Base-by-base conservation (phyloP, 2,329 filamentous ascomycete genomes). In the Biscogniauxia sp. region DNA sequence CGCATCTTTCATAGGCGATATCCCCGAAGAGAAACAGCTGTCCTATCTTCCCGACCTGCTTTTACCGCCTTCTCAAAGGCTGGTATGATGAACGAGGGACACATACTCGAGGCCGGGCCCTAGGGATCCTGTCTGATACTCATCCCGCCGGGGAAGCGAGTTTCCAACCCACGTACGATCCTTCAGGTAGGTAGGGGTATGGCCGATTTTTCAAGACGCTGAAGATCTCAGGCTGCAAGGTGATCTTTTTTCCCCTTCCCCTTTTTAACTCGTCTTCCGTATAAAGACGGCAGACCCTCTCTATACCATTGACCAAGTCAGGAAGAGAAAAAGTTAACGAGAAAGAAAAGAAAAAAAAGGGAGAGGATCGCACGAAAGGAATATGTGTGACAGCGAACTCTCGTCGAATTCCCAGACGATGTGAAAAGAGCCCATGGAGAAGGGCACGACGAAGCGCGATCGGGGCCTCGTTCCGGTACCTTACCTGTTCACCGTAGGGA, bases 401-500 rank as follows among this genome's bases (percentile, higher is more conserved):
- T 64, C n/a, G n/a, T 60, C 9, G 62, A 61, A 19, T 57, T 61
- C n/a, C 37, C 37, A 5, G 11, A 23, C 2, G 56, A 57, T 1
- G 62, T 58, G 19, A 57, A 64, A 19, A 41, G 45, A 6, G 58
- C 54, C 54, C 20, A 61, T 59, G 41, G 49, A 57, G n/a, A 64
- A 63, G 51, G 58, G 51, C 11, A 53, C 63, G n/a, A 58, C 62
- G 11, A 49, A 50, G 9, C 53, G 59, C 20, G 60, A 64, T 23
- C 45, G 53, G 20, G 20, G 55, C 57, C 3, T 32, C 55, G 15
- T 63, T 37, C n/a, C 61, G 58, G 58, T 62, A 63, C 17, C 41
- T 63, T 62, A 63, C 17, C 41, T 63, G 7, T 61, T 64, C 45
- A 49, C 59, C 11, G 56, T 64, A 15, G 62, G 60, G 20, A 64